These are phyloP conservation scores for Thecaphora thlaspeos DNA, from an alignment of 1,284 basidiomycete genomes.

Conservation along the genomic window DNA sequence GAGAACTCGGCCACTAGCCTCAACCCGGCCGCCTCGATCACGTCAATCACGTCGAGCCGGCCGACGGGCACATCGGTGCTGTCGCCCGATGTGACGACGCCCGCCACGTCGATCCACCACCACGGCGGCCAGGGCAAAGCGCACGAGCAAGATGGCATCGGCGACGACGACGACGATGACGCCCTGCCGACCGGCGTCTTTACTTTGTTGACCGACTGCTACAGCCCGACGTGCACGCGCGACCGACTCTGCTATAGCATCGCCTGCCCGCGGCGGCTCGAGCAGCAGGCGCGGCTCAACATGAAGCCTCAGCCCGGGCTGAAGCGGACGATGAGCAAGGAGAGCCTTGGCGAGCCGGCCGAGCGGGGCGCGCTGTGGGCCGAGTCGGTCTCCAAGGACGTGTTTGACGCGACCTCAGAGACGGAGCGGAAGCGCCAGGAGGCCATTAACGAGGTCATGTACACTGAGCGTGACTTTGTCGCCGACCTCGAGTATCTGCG, in stretches of 20 bases:
- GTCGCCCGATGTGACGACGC: slow-evolving; percentile 29
- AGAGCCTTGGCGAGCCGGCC: slow-evolving; percentile 77
- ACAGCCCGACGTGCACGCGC: slow-evolving; percentile 93
- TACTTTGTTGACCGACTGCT: slow-evolving; percentile 93
- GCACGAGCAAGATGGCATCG: slow-evolving; percentile 3
- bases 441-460: slow-evolving; percentile 98
- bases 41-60: slow-evolving; percentile 39
- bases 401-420: slow-evolving; percentile 87
- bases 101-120: slow-evolving; percentile 47
- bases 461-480: slow-evolving; percentile 97
- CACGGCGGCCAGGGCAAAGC: slow-evolving; percentile 14
- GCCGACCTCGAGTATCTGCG: slow-evolving; percentile 96
- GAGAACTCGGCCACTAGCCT: slow-evolving; percentile 30
- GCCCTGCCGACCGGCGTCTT: slow-evolving; percentile 90
- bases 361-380: slow-evolving; percentile 80
- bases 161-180: slow-evolving; percentile 60
- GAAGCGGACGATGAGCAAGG: slow-evolving; percentile 70
- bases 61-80: slow-evolving; percentile 43
- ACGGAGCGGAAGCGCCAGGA: slow-evolving; percentile 95
- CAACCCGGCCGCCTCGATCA: slow-evolving; percentile 23
- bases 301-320: slow-evolving; percentile 90
- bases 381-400: slow-evolving; percentile 89
- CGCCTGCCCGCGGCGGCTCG: slow-evolving; percentile 87
- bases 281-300: slow-evolving; percentile 82
- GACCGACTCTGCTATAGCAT: slow-evolving; percentile 94